phyloP scores from a whole-genome alignment of 2,329 filamentous ascomycete genomes.

The Thielaviopsis ethacetica region DNA sequence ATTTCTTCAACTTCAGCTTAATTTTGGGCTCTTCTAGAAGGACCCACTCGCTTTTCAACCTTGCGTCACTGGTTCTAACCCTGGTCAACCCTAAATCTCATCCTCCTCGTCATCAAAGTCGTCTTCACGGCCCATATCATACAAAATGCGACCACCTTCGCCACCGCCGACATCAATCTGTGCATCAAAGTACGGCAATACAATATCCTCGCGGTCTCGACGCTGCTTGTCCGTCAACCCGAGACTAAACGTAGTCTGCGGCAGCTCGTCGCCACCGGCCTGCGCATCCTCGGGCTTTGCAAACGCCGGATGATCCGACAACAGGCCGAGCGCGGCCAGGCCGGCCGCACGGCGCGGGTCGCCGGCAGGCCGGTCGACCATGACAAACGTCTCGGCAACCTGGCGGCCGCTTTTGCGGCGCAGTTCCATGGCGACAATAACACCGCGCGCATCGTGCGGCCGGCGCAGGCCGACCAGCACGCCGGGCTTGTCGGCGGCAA shows the following conservation, averaged over 20 bases:
- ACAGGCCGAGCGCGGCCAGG: constrained; percentile 33
- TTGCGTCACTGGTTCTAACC: neutral
- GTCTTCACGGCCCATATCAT: constrained; percentile 92
- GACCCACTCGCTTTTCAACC: neutral
- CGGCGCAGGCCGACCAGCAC: constrained; percentile 42
- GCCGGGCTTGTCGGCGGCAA: constrained; percentile 63
- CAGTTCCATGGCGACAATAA: constrained; percentile 76
- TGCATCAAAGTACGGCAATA: constrained; percentile 91
- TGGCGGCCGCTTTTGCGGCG: constrained; percentile 66
- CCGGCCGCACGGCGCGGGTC: neutral
- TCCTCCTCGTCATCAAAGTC: constrained; percentile 96
- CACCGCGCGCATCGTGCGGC: constrained; percentile 22
- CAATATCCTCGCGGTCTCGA: constrained; percentile 70
- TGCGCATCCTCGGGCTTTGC: constrained; percentile 18
- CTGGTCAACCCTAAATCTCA: constrained; percentile 43
- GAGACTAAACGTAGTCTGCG: constrained; percentile 68
- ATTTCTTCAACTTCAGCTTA: neutral
- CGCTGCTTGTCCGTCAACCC: constrained; percentile 83
- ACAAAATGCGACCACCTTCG: constrained; percentile 82
- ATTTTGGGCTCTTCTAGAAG: neutral
- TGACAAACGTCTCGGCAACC: constrained; percentile 50
- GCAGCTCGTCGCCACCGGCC: constrained; percentile 32
- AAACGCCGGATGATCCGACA: constrained; percentile 65
- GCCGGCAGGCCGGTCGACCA: neutral
- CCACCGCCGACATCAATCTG: constrained; percentile 65